Evolutionary conservation across 2,329 filamentous ascomycete genomes (phyloP), one percentile per base, ranked within the genome.

Genomic region (Mycocentrospora acerina): DNA sequence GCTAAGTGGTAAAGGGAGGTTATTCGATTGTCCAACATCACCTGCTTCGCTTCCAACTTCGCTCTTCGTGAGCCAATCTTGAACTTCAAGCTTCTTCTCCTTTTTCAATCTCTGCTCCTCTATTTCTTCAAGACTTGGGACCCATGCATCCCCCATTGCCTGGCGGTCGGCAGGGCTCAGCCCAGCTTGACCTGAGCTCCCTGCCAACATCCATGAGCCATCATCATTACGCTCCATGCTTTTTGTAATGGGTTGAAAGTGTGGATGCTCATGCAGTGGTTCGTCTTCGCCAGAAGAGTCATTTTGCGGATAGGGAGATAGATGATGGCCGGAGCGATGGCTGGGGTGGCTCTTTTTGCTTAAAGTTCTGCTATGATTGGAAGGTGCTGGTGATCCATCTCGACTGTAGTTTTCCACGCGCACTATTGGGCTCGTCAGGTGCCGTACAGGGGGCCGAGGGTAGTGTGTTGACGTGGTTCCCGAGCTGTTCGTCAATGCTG

Each of bases 41-140:
- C 67, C 72, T 12, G 69, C 71, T 28, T 71, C 71, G 46, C 71
- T 77, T n/a, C 71, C 71, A 10, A 71, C 69, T 38, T 69, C 65
- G 38, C 62, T 71, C 35, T 62, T 68, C 11, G 63, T 71, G 3
- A 79, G 69, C 78, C 78, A 81, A 15, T 71, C 65, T 35, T 70
- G 67, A 24, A 81, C 77, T 36, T 78, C 75, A 7, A 70, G 66
- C 40, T 78, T 78, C 51, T 73, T 78, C 34, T 78, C 73, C 3
- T 71, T 68, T 22, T 71, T 61, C 24, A 71, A 63, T 33, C 72
- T 69, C 40, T 71, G 64, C 29, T 71, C 63, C 32, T 72, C 69
- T 32, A 78, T 62, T 17, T 81, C 76, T 32, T 77, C 75, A 7
- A 78, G 63, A 32, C 71, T 79, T 11, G 68, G 68, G 4, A 77